These are phyloP conservation scores for Heliocybe sulcata DNA, from an alignment of 1,284 basidiomycete genomes.

Conservation along the genomic window DNA sequence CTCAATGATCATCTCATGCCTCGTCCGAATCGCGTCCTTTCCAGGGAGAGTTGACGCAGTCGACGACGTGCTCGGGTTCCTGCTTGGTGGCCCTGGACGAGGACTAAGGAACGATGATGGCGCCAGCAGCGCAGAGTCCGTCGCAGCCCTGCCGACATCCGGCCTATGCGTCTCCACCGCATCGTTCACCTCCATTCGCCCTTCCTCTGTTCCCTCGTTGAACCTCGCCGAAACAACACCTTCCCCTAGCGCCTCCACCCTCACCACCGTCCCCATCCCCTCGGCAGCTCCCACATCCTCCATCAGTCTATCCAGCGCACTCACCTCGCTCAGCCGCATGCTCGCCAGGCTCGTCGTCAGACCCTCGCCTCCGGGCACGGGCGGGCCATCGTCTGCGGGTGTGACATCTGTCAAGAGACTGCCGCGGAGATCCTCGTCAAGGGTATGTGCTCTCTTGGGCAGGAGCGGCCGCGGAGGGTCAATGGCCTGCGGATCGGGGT, in stretches of 20 bases:
- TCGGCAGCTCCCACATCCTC: slow-evolving; percentile 49
- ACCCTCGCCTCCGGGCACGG: too few relatives aligned
- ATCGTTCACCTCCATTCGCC: slow-evolving; percentile 17
- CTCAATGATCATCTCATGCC: slow-evolving; percentile 68
- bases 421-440: slow-evolving; percentile 7
- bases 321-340: slow-evolving; percentile 46
- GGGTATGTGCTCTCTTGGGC: slow-evolving; percentile 17
- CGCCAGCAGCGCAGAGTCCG: slow-evolving; percentile 3
- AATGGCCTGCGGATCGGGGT: slow-evolving; percentile 22
- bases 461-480: slow-evolving; percentile 25
- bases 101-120: slow-evolving; percentile 11
- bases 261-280: slow-evolving; percentile 10
- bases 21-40: slow-evolving; percentile 56
- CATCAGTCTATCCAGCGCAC: slow-evolving; percentile 72
- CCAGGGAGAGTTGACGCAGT: slow-evolving; percentile 44
- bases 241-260: slow-evolving; percentile 13
- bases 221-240: slow-evolving; percentile 27
- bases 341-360: neutral
- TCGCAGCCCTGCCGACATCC: slow-evolving; percentile 1
- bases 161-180: slow-evolving; percentile 7
- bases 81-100: slow-evolving; percentile 14
- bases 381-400: too few relatives aligned
- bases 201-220: slow-evolving; percentile 28
- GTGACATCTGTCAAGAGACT: neutral
- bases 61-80: slow-evolving; percentile 33